phyloP scores from a whole-genome alignment of 345 rosid species.

The Citrus sinensis region DNA sequence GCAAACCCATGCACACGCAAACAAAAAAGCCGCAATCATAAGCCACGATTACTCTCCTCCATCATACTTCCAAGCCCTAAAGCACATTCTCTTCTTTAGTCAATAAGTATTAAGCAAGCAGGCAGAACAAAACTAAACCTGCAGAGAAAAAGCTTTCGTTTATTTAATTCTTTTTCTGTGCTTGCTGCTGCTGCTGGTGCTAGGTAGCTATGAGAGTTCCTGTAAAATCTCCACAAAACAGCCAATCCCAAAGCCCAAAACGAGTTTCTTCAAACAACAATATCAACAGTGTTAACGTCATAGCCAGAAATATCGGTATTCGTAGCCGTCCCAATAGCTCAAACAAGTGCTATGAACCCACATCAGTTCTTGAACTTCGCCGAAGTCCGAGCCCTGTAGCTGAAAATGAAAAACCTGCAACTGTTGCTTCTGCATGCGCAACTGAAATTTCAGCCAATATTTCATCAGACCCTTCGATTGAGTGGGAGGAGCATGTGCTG shows the following conservation, averaged over 20 bases:
- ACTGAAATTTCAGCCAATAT: neutral
- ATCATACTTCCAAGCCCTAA: neutral
- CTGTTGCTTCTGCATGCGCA: neutral
- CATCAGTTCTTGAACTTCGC: constrained; percentile 72
- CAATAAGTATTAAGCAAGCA: neutral
- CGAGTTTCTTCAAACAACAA: constrained; percentile 22
- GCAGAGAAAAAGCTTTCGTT: no score
- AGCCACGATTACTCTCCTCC: constrained; percentile 27
- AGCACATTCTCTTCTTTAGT: neutral
- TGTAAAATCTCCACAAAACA: constrained; percentile 37
- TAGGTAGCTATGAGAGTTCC: constrained; percentile 62
- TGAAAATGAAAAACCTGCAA: constrained; percentile 33
- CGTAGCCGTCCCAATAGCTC: constrained; percentile 6
- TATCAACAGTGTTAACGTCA: constrained; percentile 8
- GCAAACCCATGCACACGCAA: constrained; percentile 40
- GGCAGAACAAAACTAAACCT: no score
- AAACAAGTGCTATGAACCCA: constrained; percentile 55
- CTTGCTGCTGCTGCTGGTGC: neutral
- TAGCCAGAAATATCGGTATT: constrained; percentile 9
- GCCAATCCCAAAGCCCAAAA: constrained; percentile 21
- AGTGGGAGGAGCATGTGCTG: constrained; percentile 62
- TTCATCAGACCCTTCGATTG: constrained; percentile 14
- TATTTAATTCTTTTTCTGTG: neutral
- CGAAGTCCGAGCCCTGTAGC: constrained; percentile 48
- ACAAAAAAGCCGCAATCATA: constrained; percentile 53